Base-by-base conservation (phyloP, 805 yeast species). In the Saccharomycopsis sp. region DNA sequence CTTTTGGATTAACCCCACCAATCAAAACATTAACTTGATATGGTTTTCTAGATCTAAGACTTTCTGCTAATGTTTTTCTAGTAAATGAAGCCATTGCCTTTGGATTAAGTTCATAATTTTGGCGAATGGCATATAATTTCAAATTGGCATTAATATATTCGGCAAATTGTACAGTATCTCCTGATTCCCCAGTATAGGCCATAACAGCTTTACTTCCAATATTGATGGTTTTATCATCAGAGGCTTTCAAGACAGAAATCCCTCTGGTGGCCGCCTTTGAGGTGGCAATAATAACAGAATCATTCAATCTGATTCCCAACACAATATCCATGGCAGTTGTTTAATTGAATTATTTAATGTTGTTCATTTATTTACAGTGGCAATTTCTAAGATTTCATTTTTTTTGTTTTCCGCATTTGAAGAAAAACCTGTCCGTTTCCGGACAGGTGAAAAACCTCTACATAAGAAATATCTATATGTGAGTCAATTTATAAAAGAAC, bases 311-410 rank as follows among this genome's bases (percentile, higher is more conserved):
- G 52, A 89, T 79, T 43, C 97, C 97, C 52, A 89, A 67, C 41
- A 89, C 66, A 53, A 89, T 78, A 67, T 89, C 98, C 97, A 92
- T 92, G n/a, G n/a, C n/a, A n/a, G n/a, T n/a, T n/a, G n/a, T n/a
- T n/a, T n/a, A n/a, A n/a, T n/a, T n/a, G n/a, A n/a, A n/a, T n/a
- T n/a, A n/a, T n/a, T n/a, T n/a, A n/a, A n/a, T n/a, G n/a, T n/a
- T n/a, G n/a, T n/a, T n/a, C n/a, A n/a, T n/a, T n/a, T n/a, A n/a
- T n/a, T n/a, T n/a, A n/a, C n/a, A n/a, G n/a, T n/a, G n/a, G n/a
- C n/a, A n/a, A n/a, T n/a, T n/a, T n/a, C n/a, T n/a, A n/a, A n/a
- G n/a, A n/a, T n/a, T n/a, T n/a, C n/a, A n/a, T n/a, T n/a, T n/a
- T n/a, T n/a, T n/a, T n/a, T n/a, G n/a, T n/a, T n/a, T n/a, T n/a